Percentiles rank a stretch among this genome's conserved stretches.
phyloP scores from a whole-genome alignment of 352 stramenopile genomes.

The Phytophthora sansomeana region DNA sequence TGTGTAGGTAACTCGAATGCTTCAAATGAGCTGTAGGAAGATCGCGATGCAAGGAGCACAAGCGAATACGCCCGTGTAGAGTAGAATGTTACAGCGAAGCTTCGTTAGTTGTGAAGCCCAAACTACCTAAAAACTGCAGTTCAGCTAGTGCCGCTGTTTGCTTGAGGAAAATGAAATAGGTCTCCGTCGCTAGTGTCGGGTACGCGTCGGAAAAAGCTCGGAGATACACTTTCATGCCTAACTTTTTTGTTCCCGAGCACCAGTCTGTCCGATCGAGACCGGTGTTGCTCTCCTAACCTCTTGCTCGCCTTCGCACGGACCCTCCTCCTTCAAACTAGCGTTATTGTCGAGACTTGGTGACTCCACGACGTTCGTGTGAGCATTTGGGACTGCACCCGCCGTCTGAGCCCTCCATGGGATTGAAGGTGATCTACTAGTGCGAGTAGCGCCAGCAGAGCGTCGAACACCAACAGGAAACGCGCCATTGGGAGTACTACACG shows the following conservation, averaged over 20 bases:
- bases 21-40: too few species aligned
- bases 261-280: background rate
- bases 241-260: slow-evolving; percentile 1
- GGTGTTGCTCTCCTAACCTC: slow-evolving; percentile 17
- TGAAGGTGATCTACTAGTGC: slow-evolving; percentile 20
- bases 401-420: slow-evolving; percentile 42
- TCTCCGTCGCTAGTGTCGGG: slow-evolving; percentile 12
- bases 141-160: background rate
- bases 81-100: too few species aligned
- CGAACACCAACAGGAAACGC: slow-evolving; percentile 9
- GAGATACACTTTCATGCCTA: slow-evolving; percentile 7
- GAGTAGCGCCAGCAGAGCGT: slow-evolving; percentile 28
- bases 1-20: too few species aligned
- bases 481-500: slow-evolving; percentile 11
- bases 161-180: slow-evolving; percentile 40
- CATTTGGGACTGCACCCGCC: slow-evolving; percentile 26
- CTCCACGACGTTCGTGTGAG: background rate
- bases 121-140: background rate
- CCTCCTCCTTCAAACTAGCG: slow-evolving; percentile 2
- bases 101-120: too few species aligned
- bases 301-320: slow-evolving; percentile 1
- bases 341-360: slow-evolving; percentile 11
- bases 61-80: too few species aligned
- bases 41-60: too few species aligned
- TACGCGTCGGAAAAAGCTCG: slow-evolving; percentile 14